A percentile compares a stretch with the other conserved stretches of the same genome.
Conservation (phyloP, 1,139 yeast genomes). For the Saccharomyces uvarum region DNA sequence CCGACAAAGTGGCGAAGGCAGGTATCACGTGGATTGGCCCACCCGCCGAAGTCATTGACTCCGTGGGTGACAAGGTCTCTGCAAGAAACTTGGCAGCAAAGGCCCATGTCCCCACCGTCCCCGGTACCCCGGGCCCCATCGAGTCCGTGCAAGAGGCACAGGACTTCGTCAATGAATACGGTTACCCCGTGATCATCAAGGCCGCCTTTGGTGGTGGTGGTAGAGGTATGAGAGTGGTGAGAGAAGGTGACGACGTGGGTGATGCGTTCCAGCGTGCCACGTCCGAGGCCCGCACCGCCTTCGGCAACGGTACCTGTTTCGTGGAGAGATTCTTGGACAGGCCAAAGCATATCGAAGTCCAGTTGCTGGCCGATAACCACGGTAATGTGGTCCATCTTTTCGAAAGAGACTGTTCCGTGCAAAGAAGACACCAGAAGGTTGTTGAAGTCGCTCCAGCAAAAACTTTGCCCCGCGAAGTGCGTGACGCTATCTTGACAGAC, state of each 20-base stretch:
- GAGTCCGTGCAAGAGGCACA: constrained; percentile 68
- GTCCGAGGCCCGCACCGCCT: constrained; percentile 87
- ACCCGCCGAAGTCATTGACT: constrained; percentile 72
- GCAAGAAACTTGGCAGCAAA: constrained; percentile 79
- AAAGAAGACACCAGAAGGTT: constrained; percentile 96
- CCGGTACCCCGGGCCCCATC: constrained; percentile 97
- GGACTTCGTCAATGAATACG: constrained; percentile 73
- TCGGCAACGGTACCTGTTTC: constrained; percentile 96
- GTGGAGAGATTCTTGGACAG: constrained; percentile 88
- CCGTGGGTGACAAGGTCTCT: constrained; percentile 93
- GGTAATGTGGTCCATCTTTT: constrained; percentile 92
- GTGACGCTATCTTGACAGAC: constrained; percentile 86
- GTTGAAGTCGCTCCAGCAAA: constrained; percentile 98
- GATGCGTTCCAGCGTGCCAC: constrained; percentile 92
- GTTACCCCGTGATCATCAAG: constrained; percentile 91
- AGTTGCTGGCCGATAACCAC: constrained; percentile 81
- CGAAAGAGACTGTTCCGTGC: constrained; percentile 97
- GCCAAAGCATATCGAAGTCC: constrained; percentile 97
- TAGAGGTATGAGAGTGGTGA: constrained; percentile 97
- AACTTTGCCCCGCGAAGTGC: constrained; percentile 67
- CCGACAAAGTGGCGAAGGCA: constrained; percentile 77
- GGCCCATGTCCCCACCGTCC: constrained; percentile 85
- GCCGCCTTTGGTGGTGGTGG: constrained; percentile 99
- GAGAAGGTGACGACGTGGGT: constrained; percentile 85
- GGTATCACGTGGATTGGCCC: constrained; percentile 98